Percentiles rank a stretch among this genome's conserved stretches.
Conservation (phyloP, 495 filamentous ascomycete genomes). For the Tuber microsphaerosporum region DNA sequence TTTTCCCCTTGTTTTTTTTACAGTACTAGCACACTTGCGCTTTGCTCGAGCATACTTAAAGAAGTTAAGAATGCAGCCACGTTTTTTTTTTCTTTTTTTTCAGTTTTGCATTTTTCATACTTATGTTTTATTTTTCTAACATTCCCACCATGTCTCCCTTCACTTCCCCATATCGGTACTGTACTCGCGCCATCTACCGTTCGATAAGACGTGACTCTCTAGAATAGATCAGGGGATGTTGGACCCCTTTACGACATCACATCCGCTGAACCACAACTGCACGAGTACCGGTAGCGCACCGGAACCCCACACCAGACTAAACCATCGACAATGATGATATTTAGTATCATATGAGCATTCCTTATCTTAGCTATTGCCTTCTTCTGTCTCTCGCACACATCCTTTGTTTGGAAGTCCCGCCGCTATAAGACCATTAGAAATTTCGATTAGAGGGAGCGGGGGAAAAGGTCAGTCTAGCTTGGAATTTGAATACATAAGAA, state of each 20-base stretch:
- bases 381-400: background rate
- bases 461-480: background rate
- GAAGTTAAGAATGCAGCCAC: background rate
- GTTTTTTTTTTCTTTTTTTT: background rate
- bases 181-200: conserved; percentile 3
- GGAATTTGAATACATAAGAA: background rate
- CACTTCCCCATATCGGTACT: background rate
- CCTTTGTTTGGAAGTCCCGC: background rate
- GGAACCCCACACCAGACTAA: background rate
- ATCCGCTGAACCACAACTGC: background rate
- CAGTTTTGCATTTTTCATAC: background rate
- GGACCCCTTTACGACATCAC: conserved; percentile 5
- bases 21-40: too few species aligned
- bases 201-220: background rate
- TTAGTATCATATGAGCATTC: background rate
- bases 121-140: background rate
- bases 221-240: background rate
- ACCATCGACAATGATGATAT: background rate
- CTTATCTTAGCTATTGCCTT: background rate
- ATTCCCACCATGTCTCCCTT: background rate
- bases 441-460: background rate
- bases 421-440: background rate
- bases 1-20: background rate
- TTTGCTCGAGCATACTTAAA: background rate
- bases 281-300: background rate